Evolutionary conservation across 257 asterid species (phyloP).

Genomic region (Nicotiana obtusifolia): DNA sequence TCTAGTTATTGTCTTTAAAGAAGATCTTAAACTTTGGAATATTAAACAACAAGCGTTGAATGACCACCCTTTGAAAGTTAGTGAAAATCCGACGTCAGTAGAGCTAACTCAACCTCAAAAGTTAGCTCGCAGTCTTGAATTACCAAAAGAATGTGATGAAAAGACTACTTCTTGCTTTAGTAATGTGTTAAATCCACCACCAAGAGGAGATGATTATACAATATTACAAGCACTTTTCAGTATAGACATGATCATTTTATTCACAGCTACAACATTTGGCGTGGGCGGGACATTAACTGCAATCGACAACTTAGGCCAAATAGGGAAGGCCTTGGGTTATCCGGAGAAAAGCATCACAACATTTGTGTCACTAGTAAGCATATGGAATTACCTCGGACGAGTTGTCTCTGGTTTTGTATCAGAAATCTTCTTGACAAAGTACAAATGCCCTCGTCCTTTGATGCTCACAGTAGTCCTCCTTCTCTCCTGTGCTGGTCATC

Average conservation of each 20-base stretch:
- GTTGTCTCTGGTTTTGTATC: slow-evolving; percentile 39
- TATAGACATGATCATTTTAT: slow-evolving; percentile 34
- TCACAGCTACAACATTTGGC: slow-evolving; percentile 35
- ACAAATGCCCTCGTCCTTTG: slow-evolving; percentile 40
- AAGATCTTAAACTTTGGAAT: slow-evolving; percentile 32
- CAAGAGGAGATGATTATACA: slow-evolving; percentile 37
- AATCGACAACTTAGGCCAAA: slow-evolving; percentile 41
- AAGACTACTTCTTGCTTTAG: slow-evolving; percentile 22
- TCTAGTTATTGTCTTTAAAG: slow-evolving; percentile 26
- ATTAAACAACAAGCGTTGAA: neutral
- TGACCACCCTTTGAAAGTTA: slow-evolving; percentile 6
- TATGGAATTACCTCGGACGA: slow-evolving; percentile 45
- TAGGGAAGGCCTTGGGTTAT: slow-evolving; percentile 36
- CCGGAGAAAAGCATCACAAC: slow-evolving; percentile 34
- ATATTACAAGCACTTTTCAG: slow-evolving; percentile 41
- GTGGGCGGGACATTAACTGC: slow-evolving; percentile 48
- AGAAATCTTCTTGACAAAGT: slow-evolving; percentile 27
- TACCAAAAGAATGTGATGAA: neutral
- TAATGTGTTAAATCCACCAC: slow-evolving; percentile 34
- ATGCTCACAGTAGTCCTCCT: slow-evolving; percentile 37
- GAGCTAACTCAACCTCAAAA: neutral
- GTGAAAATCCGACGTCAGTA: slow-evolving; percentile 7
- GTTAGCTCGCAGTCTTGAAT: neutral
- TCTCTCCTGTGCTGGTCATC: slow-evolving; percentile 35
- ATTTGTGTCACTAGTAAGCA: slow-evolving; percentile 43